Evolutionary conservation across 2,329 filamentous ascomycete species (phyloP).

Genomic region (Epichloe elymi): DNA sequence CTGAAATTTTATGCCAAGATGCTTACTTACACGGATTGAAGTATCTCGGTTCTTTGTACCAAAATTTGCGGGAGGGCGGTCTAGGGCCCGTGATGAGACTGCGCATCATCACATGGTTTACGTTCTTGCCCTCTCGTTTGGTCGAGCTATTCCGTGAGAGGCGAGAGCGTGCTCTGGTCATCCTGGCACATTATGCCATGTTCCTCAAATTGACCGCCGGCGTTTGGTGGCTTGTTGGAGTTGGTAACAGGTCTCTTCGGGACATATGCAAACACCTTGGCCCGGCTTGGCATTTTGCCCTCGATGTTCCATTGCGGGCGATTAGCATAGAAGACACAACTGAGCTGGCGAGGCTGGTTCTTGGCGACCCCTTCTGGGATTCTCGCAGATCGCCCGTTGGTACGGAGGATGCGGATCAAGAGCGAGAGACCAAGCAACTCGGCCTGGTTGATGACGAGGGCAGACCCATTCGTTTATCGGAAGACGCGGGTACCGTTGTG

Average conservation of each 20-base stretch:
- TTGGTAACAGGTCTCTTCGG: slow-evolving; percentile 31
- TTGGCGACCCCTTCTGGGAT: slow-evolving; percentile 31
- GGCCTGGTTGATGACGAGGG: slow-evolving; percentile 7
- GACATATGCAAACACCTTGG: slow-evolving; percentile 29
- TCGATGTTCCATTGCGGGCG: slow-evolving; percentile 23
- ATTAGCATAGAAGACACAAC: slow-evolving; percentile 17
- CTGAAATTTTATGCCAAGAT: slow-evolving; percentile 24
- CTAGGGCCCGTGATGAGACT: slow-evolving; percentile 31
- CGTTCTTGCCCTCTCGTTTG: slow-evolving; percentile 32
- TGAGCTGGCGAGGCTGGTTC: slow-evolving; percentile 27
- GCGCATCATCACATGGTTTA: slow-evolving; percentile 40
- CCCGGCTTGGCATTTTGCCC: slow-evolving; percentile 20
- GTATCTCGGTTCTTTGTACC: slow-evolving; percentile 38
- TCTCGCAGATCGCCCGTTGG: slow-evolving; percentile 1
- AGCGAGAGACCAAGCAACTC: slow-evolving; percentile 1
- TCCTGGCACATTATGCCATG: slow-evolving; percentile 38
- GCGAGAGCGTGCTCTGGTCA: slow-evolving; percentile 34
- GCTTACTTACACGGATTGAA: slow-evolving; percentile 34
- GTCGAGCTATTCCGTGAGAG: slow-evolving; percentile 28
- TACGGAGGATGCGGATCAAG: neutral
- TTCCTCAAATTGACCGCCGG: slow-evolving; percentile 31
- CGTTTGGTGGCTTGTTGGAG: slow-evolving; percentile 38
- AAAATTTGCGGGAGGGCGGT: slow-evolving; percentile 28
- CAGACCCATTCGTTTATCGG: neutral
- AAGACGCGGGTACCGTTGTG: neutral